phyloP scores from a whole-genome alignment of 768 basidiomycete genomes.

The Mycena amicta region DNA sequence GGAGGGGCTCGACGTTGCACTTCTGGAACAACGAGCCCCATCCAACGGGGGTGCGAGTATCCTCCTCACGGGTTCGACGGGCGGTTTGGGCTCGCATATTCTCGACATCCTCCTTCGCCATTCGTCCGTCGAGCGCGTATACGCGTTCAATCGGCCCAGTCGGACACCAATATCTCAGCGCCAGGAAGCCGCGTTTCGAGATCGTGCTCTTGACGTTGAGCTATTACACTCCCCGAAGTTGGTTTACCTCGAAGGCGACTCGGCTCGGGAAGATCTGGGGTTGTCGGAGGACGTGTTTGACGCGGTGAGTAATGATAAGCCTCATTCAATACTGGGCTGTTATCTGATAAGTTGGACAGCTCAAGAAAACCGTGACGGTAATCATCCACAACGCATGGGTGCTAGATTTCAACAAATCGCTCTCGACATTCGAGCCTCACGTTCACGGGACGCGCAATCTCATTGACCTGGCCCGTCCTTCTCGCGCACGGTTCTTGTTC shows the following conservation, averaged over 20 bases:
- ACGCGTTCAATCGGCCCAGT: slow-evolving; percentile 35
- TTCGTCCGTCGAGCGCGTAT: slow-evolving; percentile 29
- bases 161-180: slow-evolving; percentile 19
- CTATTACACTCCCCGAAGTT: slow-evolving; percentile 36
- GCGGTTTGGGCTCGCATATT: slow-evolving; percentile 41
- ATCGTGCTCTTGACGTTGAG: slow-evolving; percentile 30
- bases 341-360: slow-evolving; percentile 25
- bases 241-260: slow-evolving; percentile 37
- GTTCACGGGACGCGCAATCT: slow-evolving; percentile 49
- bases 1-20: slow-evolving; percentile 19
- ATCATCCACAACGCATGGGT: slow-evolving; percentile 49
- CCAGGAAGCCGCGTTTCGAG: slow-evolving; percentile 31
- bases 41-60: slow-evolving; percentile 27
- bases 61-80: slow-evolving; percentile 43
- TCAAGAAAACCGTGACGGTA: slow-evolving; percentile 34
- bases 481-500: slow-evolving; percentile 28
- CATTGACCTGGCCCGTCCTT: slow-evolving; percentile 39
- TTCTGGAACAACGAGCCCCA: not conserved
- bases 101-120: slow-evolving; percentile 31
- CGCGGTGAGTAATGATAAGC: slow-evolving; percentile 26
- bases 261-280: slow-evolving; percentile 31
- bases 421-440: slow-evolving; percentile 54
- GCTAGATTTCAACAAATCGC: slow-evolving; percentile 48
- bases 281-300: slow-evolving; percentile 24
- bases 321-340: slow-evolving; percentile 17